Base-by-base conservation (phyloP, 768 basidiomycete genomes). In the Sistotremastrum niveocremeum region DNA sequence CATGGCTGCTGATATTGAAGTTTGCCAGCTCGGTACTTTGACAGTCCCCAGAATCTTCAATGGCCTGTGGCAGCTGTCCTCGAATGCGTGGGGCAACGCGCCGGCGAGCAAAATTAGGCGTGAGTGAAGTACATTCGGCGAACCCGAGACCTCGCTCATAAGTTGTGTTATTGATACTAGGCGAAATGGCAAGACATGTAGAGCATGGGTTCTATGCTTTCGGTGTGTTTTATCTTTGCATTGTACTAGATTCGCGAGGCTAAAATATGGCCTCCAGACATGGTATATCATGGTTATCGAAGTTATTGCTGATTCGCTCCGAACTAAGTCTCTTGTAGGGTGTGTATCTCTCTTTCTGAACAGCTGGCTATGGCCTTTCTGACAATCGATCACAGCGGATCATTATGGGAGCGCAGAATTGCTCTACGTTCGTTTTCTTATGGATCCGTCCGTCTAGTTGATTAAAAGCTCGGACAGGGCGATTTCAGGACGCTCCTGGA, bases 351-450 rank as follows among this genome's bases (percentile, higher is more conserved):
- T 38, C 46, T 36, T 49, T 47, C 38, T 33, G 20, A 20, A 20
- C 20, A 31, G 12, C 34, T 36, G 20, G 20, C 20, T 20, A 20
- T 20, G 20, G 20, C 20, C 20, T 20, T 20, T 20, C 20, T 20
- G 20, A 20, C 20, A 20, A 20, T 20, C 20, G 20, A 48, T 46
- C 48, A 5, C 51, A 84, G 86, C 86, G 54, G 86, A 89, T 65
- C 87, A 89, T 63, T 89, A 89, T 66, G 86, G 86, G 10, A 76
- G 78, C 54, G 76, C 86, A 20, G 86, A 89, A 59, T 73, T 84
- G 49, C 73, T 87, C 49, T 88, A 84, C 52, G 86, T 87, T 62
- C 45, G 76, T 38, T 48, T 39, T 48, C 30, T 30, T 39, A 36
- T 48, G 36, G 49, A 46, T 48, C 42, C 41, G 45, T 39, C 37